Evolutionary conservation across 257 asterid genomes (phyloP).

Genomic region (Coffea canephora): DNA sequence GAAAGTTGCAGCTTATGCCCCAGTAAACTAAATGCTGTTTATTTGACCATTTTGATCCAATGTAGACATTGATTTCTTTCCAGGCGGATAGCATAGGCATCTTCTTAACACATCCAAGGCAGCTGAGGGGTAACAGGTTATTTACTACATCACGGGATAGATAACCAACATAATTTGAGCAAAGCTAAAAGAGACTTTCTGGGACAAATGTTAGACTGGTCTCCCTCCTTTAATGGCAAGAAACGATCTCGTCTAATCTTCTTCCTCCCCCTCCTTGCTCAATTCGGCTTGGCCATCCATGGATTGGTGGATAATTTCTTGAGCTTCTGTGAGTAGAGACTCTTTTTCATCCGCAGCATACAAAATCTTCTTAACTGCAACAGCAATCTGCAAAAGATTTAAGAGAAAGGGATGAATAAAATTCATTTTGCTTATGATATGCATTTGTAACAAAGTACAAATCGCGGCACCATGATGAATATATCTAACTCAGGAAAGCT

Average conservation of each 20-base stretch:
- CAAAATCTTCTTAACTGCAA: constrained; percentile 70
- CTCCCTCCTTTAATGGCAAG: neutral
- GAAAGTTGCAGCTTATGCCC: too few relatives aligned
- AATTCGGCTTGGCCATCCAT: constrained; percentile 25
- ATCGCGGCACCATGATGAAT: neutral
- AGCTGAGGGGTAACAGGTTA: neutral
- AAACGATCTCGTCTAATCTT: neutral
- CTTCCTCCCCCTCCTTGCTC: constrained; percentile 26
- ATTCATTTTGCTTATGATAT: neutral
- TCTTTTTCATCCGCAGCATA: constrained; percentile 76
- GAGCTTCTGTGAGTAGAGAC: constrained; percentile 74
- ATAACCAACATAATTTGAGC: neutral
- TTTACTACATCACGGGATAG: neutral
- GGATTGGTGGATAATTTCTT: constrained; percentile 48
- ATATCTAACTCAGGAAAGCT: neutral
- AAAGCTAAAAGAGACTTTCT: neutral
- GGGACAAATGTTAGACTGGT: neutral
- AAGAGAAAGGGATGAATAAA: neutral
- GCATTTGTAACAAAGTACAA: neutral
- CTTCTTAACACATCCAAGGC: neutral
- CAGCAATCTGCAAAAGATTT: constrained; percentile 48
- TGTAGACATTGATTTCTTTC: neutral
- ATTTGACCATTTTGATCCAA: too few relatives aligned
- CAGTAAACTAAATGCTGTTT: too few relatives aligned
- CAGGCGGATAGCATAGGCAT: neutral